Percentiles rank a stretch among this genome's conserved stretches.
Conservation (phyloP, 768 basidiomycete genomes). For the Candolleomyces aberdarensis region DNA sequence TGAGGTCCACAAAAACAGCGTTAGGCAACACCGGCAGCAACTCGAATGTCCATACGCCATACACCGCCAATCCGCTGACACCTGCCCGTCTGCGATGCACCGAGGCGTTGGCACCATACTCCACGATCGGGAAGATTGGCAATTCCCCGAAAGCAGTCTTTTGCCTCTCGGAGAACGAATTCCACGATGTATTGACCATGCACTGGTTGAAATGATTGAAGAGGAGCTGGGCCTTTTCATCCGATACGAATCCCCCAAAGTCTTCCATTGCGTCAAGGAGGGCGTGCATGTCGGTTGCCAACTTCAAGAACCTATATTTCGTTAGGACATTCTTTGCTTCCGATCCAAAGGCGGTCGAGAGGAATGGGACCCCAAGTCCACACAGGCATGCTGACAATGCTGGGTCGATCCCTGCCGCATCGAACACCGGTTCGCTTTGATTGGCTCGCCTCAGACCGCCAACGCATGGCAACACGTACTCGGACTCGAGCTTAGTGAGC, state of each 20-base stretch:
- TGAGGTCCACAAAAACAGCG: not conserved
- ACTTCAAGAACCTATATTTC: not conserved
- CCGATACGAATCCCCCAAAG: not conserved
- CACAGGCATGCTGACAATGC: not conserved
- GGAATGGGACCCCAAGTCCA: not conserved
- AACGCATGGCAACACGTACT: not conserved
- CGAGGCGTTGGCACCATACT: not conserved
- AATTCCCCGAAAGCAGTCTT: conserved; percentile 8
- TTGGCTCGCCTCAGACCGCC: not conserved
- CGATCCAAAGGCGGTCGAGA: not conserved
- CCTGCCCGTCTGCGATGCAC: not conserved
- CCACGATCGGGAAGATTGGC: conserved; percentile 27
- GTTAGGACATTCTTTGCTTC: not conserved
- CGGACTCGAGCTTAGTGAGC: not conserved
- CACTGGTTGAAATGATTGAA: not conserved
- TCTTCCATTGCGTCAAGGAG: not conserved
- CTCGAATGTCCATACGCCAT: not conserved
- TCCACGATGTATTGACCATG: not conserved
- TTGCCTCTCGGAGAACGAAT: conserved; percentile 6
- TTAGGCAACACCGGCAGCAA: not conserved
- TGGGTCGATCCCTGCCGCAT: not conserved
- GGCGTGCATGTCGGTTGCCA: not conserved
- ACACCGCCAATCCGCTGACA: not conserved
- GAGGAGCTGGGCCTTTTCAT: not conserved
- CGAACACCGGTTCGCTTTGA: not conserved